A percentile compares a stretch with the other conserved stretches of the same genome.
Evolutionary conservation across 176 grass and related monocot species (phyloP).

Genomic region (Paspalum notatum): DNA sequence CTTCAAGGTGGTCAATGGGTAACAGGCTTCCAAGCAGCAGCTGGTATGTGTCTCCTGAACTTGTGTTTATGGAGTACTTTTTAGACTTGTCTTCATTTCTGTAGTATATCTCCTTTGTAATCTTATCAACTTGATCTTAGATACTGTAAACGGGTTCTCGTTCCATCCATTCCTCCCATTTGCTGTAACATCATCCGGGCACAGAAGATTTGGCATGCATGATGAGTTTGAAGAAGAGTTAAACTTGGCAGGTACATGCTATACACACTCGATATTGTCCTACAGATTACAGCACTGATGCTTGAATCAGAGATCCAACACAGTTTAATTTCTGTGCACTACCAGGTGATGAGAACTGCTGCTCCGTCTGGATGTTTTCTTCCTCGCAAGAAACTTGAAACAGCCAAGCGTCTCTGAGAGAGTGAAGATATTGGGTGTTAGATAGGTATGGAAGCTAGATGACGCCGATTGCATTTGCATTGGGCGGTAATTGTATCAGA

Average conservation of each 20-base stretch:
- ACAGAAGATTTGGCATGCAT: constrained; percentile 71
- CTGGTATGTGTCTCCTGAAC: constrained; percentile 60
- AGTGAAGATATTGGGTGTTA: constrained; percentile 8
- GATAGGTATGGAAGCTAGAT: constrained; percentile 1
- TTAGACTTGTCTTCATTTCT: not conserved
- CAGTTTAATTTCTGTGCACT: not conserved
- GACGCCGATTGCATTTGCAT: not conserved
- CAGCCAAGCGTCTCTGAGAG: not conserved
- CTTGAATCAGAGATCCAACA: constrained; percentile 18
- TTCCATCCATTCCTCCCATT: constrained; percentile 89
- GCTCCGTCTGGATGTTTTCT: constrained; percentile 80
- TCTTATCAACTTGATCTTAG: constrained; percentile 54
- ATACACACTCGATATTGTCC: not conserved
- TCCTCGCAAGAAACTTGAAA: constrained; percentile 49
- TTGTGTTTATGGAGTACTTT: constrained; percentile 3
- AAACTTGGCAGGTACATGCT: constrained; percentile 55
- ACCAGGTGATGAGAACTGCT: constrained; percentile 84
- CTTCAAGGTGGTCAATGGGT: constrained; percentile 86
- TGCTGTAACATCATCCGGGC: constrained; percentile 80
- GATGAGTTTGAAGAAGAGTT: constrained; percentile 63
- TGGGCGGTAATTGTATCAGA: constrained; percentile 1
- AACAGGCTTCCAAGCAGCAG: constrained; percentile 82
- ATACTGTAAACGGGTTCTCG: constrained; percentile 79
- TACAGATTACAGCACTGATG: constrained; percentile 10
- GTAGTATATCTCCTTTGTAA: constrained; percentile 1